Conservation (phyloP, 148 eudicot species). For the Silene conica region DNA sequence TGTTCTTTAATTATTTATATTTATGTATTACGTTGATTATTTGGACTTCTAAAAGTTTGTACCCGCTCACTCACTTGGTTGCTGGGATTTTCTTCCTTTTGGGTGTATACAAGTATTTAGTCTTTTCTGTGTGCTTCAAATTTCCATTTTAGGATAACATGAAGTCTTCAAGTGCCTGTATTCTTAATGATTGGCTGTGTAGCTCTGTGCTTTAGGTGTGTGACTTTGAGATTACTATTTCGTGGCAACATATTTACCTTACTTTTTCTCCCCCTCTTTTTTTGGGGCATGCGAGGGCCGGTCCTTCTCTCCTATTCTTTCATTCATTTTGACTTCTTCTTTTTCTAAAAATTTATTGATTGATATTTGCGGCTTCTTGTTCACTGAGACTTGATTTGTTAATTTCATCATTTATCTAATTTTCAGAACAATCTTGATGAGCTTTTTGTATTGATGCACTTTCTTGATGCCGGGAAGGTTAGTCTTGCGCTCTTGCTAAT, state of each 20-base stretch:
- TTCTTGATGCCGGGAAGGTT: slow-evolving; percentile 99
- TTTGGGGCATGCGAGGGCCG: background rate
- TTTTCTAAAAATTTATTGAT: background rate
- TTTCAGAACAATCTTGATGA: slow-evolving; percentile 98
- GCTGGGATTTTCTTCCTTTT: background rate
- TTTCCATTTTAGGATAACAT: background rate
- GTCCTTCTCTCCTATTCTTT: background rate
- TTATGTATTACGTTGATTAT: background rate
- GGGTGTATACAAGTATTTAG: background rate
- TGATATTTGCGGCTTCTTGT: background rate
- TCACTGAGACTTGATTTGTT: background rate
- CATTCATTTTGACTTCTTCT: background rate
- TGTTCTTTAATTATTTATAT: background rate
- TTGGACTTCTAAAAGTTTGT: background rate
- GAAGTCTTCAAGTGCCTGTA: background rate
- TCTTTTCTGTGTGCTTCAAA: background rate
- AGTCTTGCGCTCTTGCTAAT: slow-evolving; percentile 32
- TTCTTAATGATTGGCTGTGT: background rate
- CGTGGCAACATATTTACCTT: background rate
- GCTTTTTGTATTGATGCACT: slow-evolving; percentile 99
- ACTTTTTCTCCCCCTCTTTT: background rate
- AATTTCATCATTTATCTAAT: slow-evolving; percentile 14
- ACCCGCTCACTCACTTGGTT: background rate
- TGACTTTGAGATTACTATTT: background rate
- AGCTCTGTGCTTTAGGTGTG: background rate